Conservation (phyloP, 352 stramenopile species). For the Pseudoperonospora humuli region DNA sequence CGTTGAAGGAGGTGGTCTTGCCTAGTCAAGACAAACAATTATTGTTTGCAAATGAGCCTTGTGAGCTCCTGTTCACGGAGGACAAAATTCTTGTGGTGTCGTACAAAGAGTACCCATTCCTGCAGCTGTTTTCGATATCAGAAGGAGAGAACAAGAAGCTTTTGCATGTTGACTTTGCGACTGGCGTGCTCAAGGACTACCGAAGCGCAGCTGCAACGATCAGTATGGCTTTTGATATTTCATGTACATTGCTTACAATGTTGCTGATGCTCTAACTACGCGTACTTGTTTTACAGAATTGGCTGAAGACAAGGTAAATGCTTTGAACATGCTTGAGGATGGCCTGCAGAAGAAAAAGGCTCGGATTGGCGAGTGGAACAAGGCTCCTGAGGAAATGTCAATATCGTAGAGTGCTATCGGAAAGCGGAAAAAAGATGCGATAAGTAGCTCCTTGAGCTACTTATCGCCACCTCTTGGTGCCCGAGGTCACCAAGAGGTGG, state of each 20-base stretch:
- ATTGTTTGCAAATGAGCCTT: constrained; percentile 38
- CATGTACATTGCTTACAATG: constrained; percentile 3
- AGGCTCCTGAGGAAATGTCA: too few species aligned
- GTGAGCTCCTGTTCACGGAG: constrained; percentile 40
- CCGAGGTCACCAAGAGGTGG: too few species aligned
- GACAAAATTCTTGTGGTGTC: constrained; percentile 40
- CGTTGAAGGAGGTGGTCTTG: constrained; percentile 22
- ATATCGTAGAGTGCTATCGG: too few species aligned
- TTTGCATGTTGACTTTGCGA: constrained; percentile 8
- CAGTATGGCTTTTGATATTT: constrained; percentile 26
- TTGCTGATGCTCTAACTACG: constrained; percentile 4
- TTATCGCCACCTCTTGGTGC: too few species aligned
- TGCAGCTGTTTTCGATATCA: constrained; percentile 44
- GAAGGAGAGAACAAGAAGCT: constrained; percentile 20
- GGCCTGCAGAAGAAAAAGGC: constrained; percentile 82
- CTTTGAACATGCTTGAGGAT: constrained; percentile 51
- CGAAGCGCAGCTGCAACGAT: constrained; percentile 41
- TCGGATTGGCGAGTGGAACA: constrained; percentile 41
- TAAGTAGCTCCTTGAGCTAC: too few species aligned
- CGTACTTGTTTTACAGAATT: constrained; percentile 29
- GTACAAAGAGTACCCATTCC: constrained; percentile 56
- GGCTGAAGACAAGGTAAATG: constrained; percentile 34
- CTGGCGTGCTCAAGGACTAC: constrained; percentile 32
- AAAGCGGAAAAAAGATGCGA: too few species aligned
- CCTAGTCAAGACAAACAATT: constrained; percentile 23